Conservation (phyloP, 2,329 filamentous ascomycete species). For the Cadophora gregata region DNA sequence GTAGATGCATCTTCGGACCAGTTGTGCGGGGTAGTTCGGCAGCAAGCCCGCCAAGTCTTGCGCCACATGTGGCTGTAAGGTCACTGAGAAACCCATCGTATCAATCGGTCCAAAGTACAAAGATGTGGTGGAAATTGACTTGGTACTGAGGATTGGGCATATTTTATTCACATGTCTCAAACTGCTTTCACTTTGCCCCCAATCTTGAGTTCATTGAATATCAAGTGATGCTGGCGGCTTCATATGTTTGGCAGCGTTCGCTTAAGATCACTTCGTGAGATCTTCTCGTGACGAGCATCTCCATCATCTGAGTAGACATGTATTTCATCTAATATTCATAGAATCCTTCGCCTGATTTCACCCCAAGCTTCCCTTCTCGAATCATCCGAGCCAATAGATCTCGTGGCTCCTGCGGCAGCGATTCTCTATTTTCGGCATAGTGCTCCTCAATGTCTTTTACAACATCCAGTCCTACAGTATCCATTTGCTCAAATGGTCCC, state of each 20-base stretch:
- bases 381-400: constrained; percentile 44
- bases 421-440: constrained; percentile 44
- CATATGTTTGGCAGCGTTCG: not conserved
- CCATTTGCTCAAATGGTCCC: constrained; percentile 50
- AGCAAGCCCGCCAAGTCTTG: not conserved
- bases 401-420: constrained; percentile 43
- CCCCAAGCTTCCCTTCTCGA: constrained; percentile 42
- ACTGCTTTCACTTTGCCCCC: not conserved
- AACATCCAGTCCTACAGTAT: constrained; percentile 49
- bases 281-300: not conserved
- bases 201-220: no score
- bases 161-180: not conserved
- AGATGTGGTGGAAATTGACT: not conserved
- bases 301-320: not conserved
- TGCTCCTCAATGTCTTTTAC: constrained; percentile 49
- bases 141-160: not conserved
- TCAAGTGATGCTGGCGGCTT: not conserved
- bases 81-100: not conserved
- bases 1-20: not conserved
- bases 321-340: constrained; percentile 41
- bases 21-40: constrained; percentile 1
- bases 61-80: not conserved
- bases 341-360: constrained; percentile 46
- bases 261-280: not conserved
- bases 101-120: not conserved